phyloP scores from a whole-genome alignment of 2,329 filamentous ascomycete genomes.

The Huntiella savannae region DNA sequence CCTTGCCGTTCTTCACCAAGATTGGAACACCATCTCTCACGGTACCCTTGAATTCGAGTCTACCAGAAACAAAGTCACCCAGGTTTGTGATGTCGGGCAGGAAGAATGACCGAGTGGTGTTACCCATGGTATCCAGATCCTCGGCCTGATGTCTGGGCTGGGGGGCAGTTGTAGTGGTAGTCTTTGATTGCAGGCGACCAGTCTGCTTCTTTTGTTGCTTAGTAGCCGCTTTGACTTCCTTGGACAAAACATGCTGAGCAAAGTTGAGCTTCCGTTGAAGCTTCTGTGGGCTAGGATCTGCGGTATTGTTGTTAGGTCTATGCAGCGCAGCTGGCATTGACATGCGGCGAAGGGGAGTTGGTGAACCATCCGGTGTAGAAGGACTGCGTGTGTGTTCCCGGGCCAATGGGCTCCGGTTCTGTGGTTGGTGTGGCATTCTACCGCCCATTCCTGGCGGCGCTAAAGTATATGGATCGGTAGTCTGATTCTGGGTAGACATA shows the following conservation, averaged over 20 bases:
- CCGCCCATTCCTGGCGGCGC: conserved; percentile 12
- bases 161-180: background rate
- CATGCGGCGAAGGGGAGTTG: conserved; percentile 8
- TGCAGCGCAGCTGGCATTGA: conserved; percentile 11
- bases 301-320: conserved; percentile 3
- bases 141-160: conserved; percentile 11
- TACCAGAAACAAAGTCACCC: conserved; percentile 37
- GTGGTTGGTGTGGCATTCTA: conserved; percentile 16
- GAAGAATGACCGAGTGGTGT: conserved; percentile 32
- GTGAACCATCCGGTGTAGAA: conserved; percentile 13
- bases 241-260: conserved; percentile 10
- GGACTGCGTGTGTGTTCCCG: conserved; percentile 19
- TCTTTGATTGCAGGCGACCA: background rate
- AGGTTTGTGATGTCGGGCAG: conserved; percentile 34
- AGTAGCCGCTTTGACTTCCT: conserved; percentile 9
- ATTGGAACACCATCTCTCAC: conserved; percentile 35
- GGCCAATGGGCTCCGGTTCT: conserved; percentile 21
- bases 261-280: conserved; percentile 11
- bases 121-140: conserved; percentile 11
- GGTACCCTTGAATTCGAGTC: conserved; percentile 30
- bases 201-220: conserved; percentile 10
- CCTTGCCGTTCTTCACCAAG: conserved; percentile 34
- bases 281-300: conserved; percentile 6
- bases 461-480: conserved; percentile 20
- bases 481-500: conserved; percentile 21